These are phyloP conservation scores for Mortierella sp. DNA, from an alignment of 371 early-diverging fungal genomes.

Conservation along the genomic window DNA sequence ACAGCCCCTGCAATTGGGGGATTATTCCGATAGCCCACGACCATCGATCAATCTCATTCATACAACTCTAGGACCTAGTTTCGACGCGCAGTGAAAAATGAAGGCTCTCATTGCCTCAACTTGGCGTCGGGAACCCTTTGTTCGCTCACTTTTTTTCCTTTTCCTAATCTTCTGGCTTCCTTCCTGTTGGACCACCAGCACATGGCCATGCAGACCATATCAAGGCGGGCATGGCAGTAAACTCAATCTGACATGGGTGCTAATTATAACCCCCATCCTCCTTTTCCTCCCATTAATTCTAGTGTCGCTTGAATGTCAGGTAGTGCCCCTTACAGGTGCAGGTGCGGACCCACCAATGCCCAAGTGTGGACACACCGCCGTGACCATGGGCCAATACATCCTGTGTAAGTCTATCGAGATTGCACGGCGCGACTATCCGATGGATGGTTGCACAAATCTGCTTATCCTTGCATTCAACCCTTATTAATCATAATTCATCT, in stretches of 20 bases:
- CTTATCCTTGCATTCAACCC: too few relatives aligned
- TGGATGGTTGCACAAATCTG: conserved; percentile 3
- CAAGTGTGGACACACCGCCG: conserved; percentile 41
- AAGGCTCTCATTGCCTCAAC: too few relatives aligned
- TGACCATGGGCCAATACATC: conserved; percentile 47
- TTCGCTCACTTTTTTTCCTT: too few relatives aligned
- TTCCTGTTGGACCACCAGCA: too few relatives aligned
- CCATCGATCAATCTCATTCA: background rate
- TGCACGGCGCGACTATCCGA: background rate
- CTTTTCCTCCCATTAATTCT: background rate
- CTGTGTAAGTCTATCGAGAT: conserved; percentile 44
- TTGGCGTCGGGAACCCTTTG: too few relatives aligned
- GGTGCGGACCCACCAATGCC: conserved; percentile 27
- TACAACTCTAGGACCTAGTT: background rate
- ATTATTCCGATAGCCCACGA: too few relatives aligned
- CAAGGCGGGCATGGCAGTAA: background rate
- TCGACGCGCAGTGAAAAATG: too few relatives aligned
- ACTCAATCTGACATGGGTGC: conserved; percentile 1
- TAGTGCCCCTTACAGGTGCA: conserved; percentile 11
- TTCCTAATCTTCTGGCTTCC: too few relatives aligned
- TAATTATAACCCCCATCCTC: background rate
- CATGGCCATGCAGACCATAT: background rate
- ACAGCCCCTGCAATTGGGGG: too few relatives aligned
- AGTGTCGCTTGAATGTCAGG: conserved; percentile 35
- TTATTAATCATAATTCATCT: too few relatives aligned